These are phyloP conservation scores for Mycena sanguinolenta DNA, from an alignment of 768 basidiomycete genomes.

Conservation along the genomic window DNA sequence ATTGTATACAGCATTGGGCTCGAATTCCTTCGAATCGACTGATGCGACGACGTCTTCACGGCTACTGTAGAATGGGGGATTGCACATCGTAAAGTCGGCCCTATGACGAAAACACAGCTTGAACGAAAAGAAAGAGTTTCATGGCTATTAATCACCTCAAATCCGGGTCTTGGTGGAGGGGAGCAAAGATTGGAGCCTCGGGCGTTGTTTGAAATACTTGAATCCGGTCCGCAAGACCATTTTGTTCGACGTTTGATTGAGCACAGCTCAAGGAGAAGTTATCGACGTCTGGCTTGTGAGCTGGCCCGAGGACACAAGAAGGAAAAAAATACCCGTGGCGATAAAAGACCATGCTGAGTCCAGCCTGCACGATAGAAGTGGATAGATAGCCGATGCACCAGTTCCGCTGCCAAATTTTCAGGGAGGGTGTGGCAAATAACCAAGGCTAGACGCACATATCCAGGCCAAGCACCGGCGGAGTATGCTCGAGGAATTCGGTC, in stretches of 20 bases:
- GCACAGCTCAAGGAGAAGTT: conserved; percentile 69
- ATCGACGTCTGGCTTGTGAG: conserved; percentile 75
- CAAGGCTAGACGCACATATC: conserved; percentile 74
- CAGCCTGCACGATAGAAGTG: conserved; percentile 75
- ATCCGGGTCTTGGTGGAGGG: conserved; percentile 43
- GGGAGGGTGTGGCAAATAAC: not conserved
- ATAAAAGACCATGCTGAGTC: conserved; percentile 69
- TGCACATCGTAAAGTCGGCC: conserved; percentile 92
- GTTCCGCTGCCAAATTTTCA: conserved; percentile 73
- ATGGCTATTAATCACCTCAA: not conserved
- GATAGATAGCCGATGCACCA: conserved; percentile 92
- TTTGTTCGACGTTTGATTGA: conserved; percentile 65
- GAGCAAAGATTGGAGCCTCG: conserved; percentile 61
- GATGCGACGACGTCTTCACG: conserved; percentile 73
- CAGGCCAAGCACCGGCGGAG: conserved; percentile 62
- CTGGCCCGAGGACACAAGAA: not conserved
- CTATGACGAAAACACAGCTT: conserved; percentile 42
- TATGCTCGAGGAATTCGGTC: conserved; percentile 35
- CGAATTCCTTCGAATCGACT: conserved; percentile 71
- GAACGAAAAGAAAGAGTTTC: not conserved
- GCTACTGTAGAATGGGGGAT: conserved; percentile 95
- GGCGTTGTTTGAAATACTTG: conserved; percentile 54
- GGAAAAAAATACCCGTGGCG: conserved; percentile 70
- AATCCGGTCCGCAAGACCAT: conserved; percentile 68
- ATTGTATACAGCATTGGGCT: conserved; percentile 76